phyloP scores from a whole-genome alignment of 768 basidiomycete genomes.

The Lentinula boryana region DNA sequence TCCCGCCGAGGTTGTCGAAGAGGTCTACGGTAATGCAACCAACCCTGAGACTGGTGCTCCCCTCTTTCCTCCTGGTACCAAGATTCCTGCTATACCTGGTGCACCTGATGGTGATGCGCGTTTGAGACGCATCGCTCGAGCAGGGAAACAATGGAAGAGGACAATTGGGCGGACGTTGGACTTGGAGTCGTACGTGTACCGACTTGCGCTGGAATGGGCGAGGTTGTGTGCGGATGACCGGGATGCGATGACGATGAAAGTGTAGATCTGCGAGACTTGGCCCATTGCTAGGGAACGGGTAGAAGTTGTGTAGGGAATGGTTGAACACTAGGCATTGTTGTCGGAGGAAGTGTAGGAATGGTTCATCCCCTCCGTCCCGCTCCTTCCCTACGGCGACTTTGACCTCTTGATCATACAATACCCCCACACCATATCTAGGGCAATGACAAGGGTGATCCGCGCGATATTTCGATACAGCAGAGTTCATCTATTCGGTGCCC shows the following conservation, averaged over 20 bases:
- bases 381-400: no score
- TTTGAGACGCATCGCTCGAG: conserved; percentile 76
- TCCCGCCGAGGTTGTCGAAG: conserved; percentile 38
- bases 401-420: no score
- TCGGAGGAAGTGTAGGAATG: no score
- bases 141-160: conserved; percentile 91
- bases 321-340: no score
- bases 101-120: conserved; percentile 60
- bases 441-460: no score
- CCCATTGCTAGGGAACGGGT: not conserved
- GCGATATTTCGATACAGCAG: no score
- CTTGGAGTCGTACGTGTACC: conserved; percentile 92
- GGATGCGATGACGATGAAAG: conserved; percentile 48
- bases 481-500: no score
- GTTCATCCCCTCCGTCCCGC: no score
- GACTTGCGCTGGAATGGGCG: conserved; percentile 86
- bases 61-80: not conserved
- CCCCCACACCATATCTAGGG: no score
- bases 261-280: not conserved
- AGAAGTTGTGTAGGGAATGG: not conserved
- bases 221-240: conserved; percentile 82
- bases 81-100: conserved; percentile 3
- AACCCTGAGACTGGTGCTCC: not conserved
- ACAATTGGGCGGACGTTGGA: conserved; percentile 78
- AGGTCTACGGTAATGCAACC: not conserved